Evolutionary conservation across 495 filamentous ascomycete species (phyloP), one percentile per base, ranked within the genome.

Genomic region (Aspergillus bertholletiae): DNA sequence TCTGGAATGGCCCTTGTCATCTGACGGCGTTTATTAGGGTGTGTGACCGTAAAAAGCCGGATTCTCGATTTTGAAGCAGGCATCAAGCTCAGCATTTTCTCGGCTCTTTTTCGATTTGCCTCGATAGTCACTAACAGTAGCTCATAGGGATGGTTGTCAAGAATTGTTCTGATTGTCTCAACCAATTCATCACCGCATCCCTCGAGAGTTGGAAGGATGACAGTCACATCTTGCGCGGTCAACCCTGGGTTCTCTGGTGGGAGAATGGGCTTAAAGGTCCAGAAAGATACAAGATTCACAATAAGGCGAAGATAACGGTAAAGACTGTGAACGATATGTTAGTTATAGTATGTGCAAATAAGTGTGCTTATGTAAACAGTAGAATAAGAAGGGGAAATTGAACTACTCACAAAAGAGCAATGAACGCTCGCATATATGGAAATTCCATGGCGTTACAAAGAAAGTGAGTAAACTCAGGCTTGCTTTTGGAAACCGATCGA

Each of bases 21-120:
- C 69, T 96, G 90, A 27, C 86, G 83, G 15, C 90, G 84, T 70
- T 96, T 95, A 70, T 96, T 94, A 13, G 84, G 85, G 58, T 84
- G 79, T 7, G 71, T 72, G 45, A 82, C 74, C 30, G 77, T 78
- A 56, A 79, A 77, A 11, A 81, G 66, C 45, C 74, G 71, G 53
- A 85, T 76, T 52, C 71, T 71, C 35, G 71, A 70, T 53, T 81
- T 80, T 4, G 74, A 74, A 24, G 75, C 72, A 9, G 72, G 76
- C 75, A 85, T 80, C 22, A 68, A 61, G 23, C 64, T 70, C 51
- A 82, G 63, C 74, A 85, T 80, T 32, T 72, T 64, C 53, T 76
- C 64, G 30, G 82, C 78, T 55, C 75, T 78, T 45, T 76, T 75
- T 46, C 77, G 71, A 62, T 86, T 85, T 30, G 81, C 79, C 43